phyloP scores from a whole-genome alignment of 1,284 basidiomycete species.

The Cystobasidium pallidum region DNA sequence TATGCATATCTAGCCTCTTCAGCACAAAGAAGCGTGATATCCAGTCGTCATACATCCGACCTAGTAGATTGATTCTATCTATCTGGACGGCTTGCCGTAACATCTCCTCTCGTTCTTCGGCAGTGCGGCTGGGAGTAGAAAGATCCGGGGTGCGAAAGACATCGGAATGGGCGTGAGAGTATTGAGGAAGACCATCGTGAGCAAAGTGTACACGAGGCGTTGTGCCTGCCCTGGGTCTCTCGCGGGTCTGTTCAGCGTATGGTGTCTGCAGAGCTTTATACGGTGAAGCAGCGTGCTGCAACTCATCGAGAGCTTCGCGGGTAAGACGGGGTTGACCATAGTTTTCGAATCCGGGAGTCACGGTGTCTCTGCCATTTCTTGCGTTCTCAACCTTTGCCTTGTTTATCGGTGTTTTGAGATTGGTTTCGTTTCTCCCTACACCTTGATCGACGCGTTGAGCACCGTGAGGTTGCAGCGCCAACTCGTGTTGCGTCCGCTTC shows the following conservation, averaged over 20 bases:
- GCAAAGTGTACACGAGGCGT: slow-evolving; percentile 23
- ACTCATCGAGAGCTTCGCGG: slow-evolving; percentile 28
- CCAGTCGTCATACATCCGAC: slow-evolving; percentile 35
- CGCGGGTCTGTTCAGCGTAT: neutral
- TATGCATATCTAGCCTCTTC: slow-evolving; percentile 20
- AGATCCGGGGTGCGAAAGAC: slow-evolving; percentile 20
- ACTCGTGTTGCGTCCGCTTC: slow-evolving; percentile 37
- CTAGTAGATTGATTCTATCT: slow-evolving; percentile 11
- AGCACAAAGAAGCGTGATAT: slow-evolving; percentile 7
- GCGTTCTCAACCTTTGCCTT: neutral
- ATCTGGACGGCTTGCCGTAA: slow-evolving; percentile 20
- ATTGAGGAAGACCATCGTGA: neutral
- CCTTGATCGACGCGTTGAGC: slow-evolving; percentile 34
- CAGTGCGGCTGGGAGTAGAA: slow-evolving; percentile 7
- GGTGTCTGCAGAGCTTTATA: slow-evolving; percentile 34
- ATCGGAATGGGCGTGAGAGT: slow-evolving; percentile 15
- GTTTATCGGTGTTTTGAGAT: slow-evolving; percentile 21
- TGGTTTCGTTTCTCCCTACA: slow-evolving; percentile 7
- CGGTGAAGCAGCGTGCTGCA: slow-evolving; percentile 22
- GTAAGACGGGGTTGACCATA: slow-evolving; percentile 27
- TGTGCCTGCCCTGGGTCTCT: neutral
- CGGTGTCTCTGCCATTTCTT: neutral
- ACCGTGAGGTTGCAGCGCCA: slow-evolving; percentile 16
- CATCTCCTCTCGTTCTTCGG: slow-evolving; percentile 18
- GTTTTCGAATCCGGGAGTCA: neutral